Base-by-base conservation (phyloP, 2,329 filamentous ascomycete species). In the Chaetomiaceae sp. region DNA sequence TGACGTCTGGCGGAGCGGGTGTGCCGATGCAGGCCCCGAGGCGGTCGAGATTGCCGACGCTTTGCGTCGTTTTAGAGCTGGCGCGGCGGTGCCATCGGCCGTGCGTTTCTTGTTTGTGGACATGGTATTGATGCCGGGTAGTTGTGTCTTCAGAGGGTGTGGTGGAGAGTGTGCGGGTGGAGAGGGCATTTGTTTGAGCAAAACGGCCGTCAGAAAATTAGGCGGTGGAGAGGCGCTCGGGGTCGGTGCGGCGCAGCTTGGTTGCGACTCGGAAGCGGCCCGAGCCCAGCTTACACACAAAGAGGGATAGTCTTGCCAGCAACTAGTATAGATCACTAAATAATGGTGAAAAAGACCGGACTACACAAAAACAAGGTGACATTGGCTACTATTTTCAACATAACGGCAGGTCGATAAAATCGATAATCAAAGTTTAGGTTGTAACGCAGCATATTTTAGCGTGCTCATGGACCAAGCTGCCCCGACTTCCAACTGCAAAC, bases 1-100 rank as follows among this genome's bases (percentile, higher is more conserved):
- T 0, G 87, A 90, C 4, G 89, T 91, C 64, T 90, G 87, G 34
- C 89, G 86, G 1, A 94, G 80, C 1, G 86, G 86, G 59, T 89
- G 86, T 0, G 79, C 74, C 1, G 80, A 79, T 14, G 65, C 54
- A 10, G 67, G 47, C 13, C 66, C 64, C 7, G 80, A 81, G 8
- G 76, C 69, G 23, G 76, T 72, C 3, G 84, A 84, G 58, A 83
- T 73, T 57, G 70, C 79, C 11, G 85, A 89, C 5, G 84, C 77
- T 66, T 91, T 91, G 64, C 87, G 85, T 42, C 85, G 84, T 66
- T 89, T 89, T 42, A 74, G 68, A 14, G 73, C 67, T 0, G 73
- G 75, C 2, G 75, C 71, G 33, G 75, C 71, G 32, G 75, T 71
- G 49, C 78, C 77, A 46, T 78, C 76, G 51, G 85, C 68, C 18